Percentiles rank a stretch among this genome's conserved stretches.
phyloP scores from a whole-genome alignment of 2,329 filamentous ascomycete species.

The Colletotrichum shisoi region DNA sequence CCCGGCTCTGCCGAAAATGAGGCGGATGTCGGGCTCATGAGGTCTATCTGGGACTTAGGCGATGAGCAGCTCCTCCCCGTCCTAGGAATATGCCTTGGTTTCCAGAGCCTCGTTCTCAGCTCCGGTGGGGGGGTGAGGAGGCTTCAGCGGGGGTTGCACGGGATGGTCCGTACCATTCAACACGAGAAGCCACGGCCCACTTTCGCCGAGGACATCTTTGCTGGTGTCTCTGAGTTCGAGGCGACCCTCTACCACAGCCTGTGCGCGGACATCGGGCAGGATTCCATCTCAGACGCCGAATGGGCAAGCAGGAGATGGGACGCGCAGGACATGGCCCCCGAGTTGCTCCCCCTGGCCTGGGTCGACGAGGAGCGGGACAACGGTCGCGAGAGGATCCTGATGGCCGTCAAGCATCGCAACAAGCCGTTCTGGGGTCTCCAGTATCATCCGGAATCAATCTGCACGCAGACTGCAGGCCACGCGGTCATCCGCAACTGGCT shows the following conservation, averaged over 20 bases:
- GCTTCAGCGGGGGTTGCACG: slow-evolving; percentile 79
- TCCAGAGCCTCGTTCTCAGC: slow-evolving; percentile 78
- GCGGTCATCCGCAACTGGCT: slow-evolving; percentile 80
- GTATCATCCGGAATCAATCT: slow-evolving; percentile 90
- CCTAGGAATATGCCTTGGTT: slow-evolving; percentile 87
- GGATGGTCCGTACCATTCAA: slow-evolving; percentile 75
- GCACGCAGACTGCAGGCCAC: slow-evolving; percentile 73
- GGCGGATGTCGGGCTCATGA: slow-evolving; percentile 84
- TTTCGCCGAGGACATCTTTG: slow-evolving; percentile 67
- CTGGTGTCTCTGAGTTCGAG: slow-evolving; percentile 64
- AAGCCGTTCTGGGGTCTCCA: slow-evolving; percentile 88
- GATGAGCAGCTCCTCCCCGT: slow-evolving; percentile 72
- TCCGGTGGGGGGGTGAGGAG: slow-evolving; percentile 72
- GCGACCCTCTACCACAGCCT: slow-evolving; percentile 81
- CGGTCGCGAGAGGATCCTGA: slow-evolving; percentile 67
- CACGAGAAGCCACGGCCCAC: slow-evolving; percentile 52
- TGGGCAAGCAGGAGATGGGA: slow-evolving; percentile 55
- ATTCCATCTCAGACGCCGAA: slow-evolving; percentile 46
- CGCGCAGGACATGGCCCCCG: slow-evolving; percentile 47
- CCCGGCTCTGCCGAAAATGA: slow-evolving; percentile 79
- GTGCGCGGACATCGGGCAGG: slow-evolving; percentile 63
- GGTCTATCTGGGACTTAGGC: slow-evolving; percentile 73
- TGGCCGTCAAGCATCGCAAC: slow-evolving; percentile 73
- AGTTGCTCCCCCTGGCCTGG: slow-evolving; percentile 70
- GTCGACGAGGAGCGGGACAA: slow-evolving; percentile 56